phyloP scores from a whole-genome alignment of 192 early-diverging fungal genomes.

The Coemansia sp. region DNA sequence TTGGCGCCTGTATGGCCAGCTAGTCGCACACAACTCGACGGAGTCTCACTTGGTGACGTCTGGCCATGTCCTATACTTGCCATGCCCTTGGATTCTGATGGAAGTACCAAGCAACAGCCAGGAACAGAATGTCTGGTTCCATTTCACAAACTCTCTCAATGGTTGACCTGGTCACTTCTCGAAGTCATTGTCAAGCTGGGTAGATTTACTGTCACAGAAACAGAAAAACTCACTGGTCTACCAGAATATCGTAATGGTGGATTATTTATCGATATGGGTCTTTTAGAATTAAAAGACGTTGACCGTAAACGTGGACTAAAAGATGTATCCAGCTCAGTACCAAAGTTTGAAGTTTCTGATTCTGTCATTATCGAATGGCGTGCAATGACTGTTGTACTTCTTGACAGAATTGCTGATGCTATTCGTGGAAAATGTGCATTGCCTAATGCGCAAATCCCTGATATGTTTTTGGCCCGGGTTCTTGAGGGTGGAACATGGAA shows the following conservation, averaged over 20 bases:
- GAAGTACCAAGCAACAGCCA: constrained; percentile 8
- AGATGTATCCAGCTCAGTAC: constrained; percentile 50
- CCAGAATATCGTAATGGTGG: constrained; percentile 87
- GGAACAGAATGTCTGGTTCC: constrained; percentile 59
- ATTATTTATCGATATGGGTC: constrained; percentile 81
- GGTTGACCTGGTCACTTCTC: constrained; percentile 91
- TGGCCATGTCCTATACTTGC: constrained; percentile 73
- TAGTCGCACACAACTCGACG: constrained; percentile 73
- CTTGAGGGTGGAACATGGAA: constrained; percentile 95
- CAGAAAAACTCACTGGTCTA: constrained; percentile 78
- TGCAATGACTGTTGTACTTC: constrained; percentile 79
- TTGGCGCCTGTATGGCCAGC: constrained; percentile 85
- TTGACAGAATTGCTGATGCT: constrained; percentile 69
- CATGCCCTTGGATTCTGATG: constrained; percentile 7
- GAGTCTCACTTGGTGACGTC: constrained; percentile 82
- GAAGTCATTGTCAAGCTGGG: constrained; percentile 69
- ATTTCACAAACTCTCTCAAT: constrained; percentile 95
- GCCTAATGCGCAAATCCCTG: constrained; percentile 56
- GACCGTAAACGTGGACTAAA: constrained; percentile 60
- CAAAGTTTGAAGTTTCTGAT: constrained; percentile 73
- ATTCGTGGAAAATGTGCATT: constrained; percentile 62
- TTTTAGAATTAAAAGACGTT: constrained; percentile 61
- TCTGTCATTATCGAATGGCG: constrained; percentile 92
- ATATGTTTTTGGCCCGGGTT: constrained; percentile 72
- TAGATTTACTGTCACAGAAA: constrained; percentile 52